phyloP scores from a whole-genome alignment of 345 rosid species.

The Balakata baccata region DNA sequence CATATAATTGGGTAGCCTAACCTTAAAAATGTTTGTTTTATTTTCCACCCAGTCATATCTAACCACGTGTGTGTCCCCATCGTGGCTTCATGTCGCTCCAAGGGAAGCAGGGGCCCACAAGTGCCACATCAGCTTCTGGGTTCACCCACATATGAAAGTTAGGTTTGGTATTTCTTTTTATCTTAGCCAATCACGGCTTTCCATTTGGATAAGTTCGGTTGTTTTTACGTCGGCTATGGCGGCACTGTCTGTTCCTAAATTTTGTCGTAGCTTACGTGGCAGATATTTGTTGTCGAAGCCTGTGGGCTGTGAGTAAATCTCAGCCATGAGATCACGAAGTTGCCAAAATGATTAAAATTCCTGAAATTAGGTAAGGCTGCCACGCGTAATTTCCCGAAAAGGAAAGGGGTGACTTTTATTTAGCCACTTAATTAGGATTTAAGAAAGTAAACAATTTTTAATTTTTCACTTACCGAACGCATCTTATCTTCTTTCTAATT shows the following conservation, averaged over 20 bases:
- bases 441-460: not conserved
- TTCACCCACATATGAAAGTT: not conserved
- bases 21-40: not conserved
- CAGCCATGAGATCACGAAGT: slow-evolving; percentile 37
- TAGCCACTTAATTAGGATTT: not conserved
- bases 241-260: slow-evolving; percentile 28
- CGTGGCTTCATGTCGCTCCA: slow-evolving; percentile 32
- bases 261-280: slow-evolving; percentile 23
- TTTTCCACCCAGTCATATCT: not conserved
- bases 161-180: slow-evolving; percentile 20
- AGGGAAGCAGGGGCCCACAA: slow-evolving; percentile 39
- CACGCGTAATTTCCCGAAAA: slow-evolving; percentile 33
- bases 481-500: not conserved
- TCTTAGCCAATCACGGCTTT: not conserved
- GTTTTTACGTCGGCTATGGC: slow-evolving; percentile 24
- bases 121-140: slow-evolving; percentile 27
- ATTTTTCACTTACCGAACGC: not conserved
- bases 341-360: slow-evolving; percentile 36
- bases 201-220: slow-evolving; percentile 23
- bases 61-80: slow-evolving; percentile 28
- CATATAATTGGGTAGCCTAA: slow-evolving; percentile 22
- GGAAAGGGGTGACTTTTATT: slow-evolving; percentile 10
- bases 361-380: slow-evolving; percentile 6
- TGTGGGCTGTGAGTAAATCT: not conserved
- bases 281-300: slow-evolving; percentile 21